Evolutionary conservation across 768 basidiomycete species (phyloP).

Genomic region (Auricularia cornea): DNA sequence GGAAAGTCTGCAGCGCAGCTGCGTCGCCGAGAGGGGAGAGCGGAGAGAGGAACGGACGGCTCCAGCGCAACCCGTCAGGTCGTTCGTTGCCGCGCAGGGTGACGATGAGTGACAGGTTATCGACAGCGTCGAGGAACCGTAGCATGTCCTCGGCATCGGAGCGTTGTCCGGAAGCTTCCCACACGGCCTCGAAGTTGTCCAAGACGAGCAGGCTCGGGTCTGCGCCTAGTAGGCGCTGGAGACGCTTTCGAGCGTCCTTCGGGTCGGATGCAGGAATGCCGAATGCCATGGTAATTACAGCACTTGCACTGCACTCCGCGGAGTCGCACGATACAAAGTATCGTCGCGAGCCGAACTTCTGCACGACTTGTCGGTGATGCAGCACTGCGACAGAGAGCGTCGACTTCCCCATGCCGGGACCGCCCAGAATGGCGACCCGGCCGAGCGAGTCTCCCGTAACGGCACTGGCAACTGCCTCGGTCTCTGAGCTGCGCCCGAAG

Average conservation of each 20-base stretch:
- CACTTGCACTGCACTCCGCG: neutral
- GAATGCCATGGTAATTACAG: neutral
- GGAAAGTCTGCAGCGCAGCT: slow-evolving; percentile 13
- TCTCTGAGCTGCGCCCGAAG: neutral
- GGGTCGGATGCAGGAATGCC: neutral
- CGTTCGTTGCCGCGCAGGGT: slow-evolving; percentile 18
- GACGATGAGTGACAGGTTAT: slow-evolving; percentile 12
- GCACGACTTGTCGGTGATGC: slow-evolving; percentile 15
- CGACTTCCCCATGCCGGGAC: slow-evolving; percentile 35
- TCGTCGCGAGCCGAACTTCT: slow-evolving; percentile 16
- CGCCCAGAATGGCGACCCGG: slow-evolving; percentile 15
- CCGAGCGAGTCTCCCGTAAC: neutral
- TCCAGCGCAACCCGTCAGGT: slow-evolving; percentile 14
- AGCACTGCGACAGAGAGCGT: slow-evolving; percentile 27
- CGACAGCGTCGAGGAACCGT: slow-evolving; percentile 7
- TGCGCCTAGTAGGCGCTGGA: slow-evolving; percentile 2
- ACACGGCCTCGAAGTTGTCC: slow-evolving; percentile 18
- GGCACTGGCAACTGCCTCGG: neutral
- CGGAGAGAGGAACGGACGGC: slow-evolving; percentile 12
- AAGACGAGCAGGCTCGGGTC: slow-evolving; percentile 11
- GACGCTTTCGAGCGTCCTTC: neutral
- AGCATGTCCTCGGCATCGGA: slow-evolving; percentile 14
- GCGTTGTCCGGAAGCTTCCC: slow-evolving; percentile 12
- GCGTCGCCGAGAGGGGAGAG: slow-evolving; percentile 12
- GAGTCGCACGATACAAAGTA: slow-evolving; percentile 29